Base-by-base conservation (phyloP, 129 eudicot species). In the Flaveria robusta region DNA sequence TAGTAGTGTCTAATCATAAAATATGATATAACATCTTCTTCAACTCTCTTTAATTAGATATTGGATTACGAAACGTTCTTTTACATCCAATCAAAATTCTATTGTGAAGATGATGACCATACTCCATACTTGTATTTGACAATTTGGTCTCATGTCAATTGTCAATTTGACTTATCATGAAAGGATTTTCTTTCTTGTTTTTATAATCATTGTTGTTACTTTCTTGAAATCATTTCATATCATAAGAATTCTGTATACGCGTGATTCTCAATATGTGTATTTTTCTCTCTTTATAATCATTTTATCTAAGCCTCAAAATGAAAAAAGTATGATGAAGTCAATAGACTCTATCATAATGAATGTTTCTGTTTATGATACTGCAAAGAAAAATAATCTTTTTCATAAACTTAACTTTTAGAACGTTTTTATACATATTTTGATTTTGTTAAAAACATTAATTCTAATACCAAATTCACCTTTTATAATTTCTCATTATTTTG, bases 91-190 rank as follows among this genome's bases (percentile, higher is more conserved):
- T 58, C 6, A 58, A 55, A 58, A 58, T 58, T 4, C 29, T 7
- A 9, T 20, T 58, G 31, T 58, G 34, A 58, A 22, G 13, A 8
- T 58, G 64, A 56, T 56, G 31, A 13, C 29, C 14, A 58, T 9
- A 58, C 64, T 58, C 29, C 64, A 58, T 58, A 24, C 64, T 20
- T 20, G 31, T 22, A 58, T 58, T 58, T 58, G 64, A 23, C 64
- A 23, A 34, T 34, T 34, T 5, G 39, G 5, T 7, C 4, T 34
- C 39, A 34, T 34, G 8, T 58, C 64, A 58, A 34, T 34, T 58
- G 64, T 58, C 64, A 58, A 22, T 58, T 58, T 58, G 64, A 58
- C 29, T 20, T 58, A 58, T 20, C 31, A 58, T 13, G 15, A 58
- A 15, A 58, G 34, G 29, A 58, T 9, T 58, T 22, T 22, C 29